A percentile compares a stretch with the other conserved stretches of the same genome.
Conservation (phyloP, 352 stramenopile species). For the Pythium dissimile region DNA sequence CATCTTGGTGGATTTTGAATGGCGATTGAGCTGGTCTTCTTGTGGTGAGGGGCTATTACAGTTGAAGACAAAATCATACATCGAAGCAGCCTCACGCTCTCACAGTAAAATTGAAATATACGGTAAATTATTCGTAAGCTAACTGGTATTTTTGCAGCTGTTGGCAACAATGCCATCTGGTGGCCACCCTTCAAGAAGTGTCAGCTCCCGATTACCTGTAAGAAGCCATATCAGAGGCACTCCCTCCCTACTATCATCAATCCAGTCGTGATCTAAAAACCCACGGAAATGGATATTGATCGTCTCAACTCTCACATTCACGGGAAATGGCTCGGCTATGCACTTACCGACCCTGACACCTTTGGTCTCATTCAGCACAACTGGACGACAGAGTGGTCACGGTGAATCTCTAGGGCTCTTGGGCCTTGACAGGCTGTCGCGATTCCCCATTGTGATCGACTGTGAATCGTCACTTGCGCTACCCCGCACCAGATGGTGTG, state of each 20-base stretch:
- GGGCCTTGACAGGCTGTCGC: background rate
- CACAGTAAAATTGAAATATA: too few relatives aligned
- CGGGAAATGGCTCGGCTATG: background rate
- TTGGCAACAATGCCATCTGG: slow-evolving; percentile 7
- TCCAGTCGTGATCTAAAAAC: background rate
- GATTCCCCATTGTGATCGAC: background rate
- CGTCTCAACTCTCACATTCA: background rate
- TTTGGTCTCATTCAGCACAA: slow-evolving; percentile 5
- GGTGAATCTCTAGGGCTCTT: background rate
- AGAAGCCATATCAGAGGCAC: background rate
- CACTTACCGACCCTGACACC: background rate
- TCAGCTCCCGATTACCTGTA: slow-evolving; percentile 1
- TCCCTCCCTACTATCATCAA: background rate
- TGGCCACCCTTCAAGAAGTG: background rate
- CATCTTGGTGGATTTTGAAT: background rate
- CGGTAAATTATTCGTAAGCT: background rate
- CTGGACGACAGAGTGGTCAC: background rate
- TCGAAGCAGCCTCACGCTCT: too few relatives aligned
- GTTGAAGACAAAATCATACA: background rate
- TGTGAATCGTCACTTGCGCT: too few relatives aligned
- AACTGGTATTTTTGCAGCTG: background rate
- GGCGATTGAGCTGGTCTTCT: background rate
- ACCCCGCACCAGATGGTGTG: too few relatives aligned
- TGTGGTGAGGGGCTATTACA: background rate
- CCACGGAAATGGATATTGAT: background rate